A percentile compares a stretch with the other conserved stretches of the same genome.
phyloP scores from a whole-genome alignment of 1,284 basidiomycete genomes.

The Salmacisia buchloeana region DNA sequence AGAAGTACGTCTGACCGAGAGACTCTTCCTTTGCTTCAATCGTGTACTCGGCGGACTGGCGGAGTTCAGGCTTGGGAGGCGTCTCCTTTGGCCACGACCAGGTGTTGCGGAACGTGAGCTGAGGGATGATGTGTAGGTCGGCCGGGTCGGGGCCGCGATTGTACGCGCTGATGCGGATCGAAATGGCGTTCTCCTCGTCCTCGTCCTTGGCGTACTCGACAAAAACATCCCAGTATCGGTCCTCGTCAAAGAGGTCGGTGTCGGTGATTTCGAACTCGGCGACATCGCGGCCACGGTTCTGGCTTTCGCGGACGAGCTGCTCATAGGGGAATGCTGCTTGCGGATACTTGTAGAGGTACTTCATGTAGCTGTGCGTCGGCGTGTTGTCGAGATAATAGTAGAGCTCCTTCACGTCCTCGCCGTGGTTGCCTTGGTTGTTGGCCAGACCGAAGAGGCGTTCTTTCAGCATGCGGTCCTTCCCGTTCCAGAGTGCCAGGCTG shows the following conservation, averaged over 20 bases:
- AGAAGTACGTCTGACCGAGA: constrained; percentile 61
- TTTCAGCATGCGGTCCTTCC: constrained; percentile 86
- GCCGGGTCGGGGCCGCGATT: constrained; percentile 93
- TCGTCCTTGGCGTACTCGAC: constrained; percentile 91
- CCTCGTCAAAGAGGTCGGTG: constrained; percentile 82
- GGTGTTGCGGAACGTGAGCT: constrained; percentile 93
- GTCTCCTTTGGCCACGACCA: constrained; percentile 90
- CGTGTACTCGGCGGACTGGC: constrained; percentile 55
- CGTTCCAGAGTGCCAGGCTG: constrained; percentile 89
- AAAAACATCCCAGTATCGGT: constrained; percentile 88
- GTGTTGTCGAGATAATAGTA: constrained; percentile 98
- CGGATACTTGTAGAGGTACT: constrained; percentile 96
- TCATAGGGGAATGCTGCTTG: constrained; percentile 89
- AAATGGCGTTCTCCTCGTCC: constrained; percentile 78
- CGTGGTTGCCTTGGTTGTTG: constrained; percentile 89
- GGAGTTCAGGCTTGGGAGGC: constrained; percentile 67
- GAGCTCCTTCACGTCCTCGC: constrained; percentile 96
- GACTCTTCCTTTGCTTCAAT: constrained; percentile 65
- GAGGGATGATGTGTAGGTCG: constrained; percentile 89
- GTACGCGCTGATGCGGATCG: constrained; percentile 89
- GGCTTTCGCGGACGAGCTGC: constrained; percentile 78
- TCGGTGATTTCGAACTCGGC: constrained; percentile 89
- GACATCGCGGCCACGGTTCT: constrained; percentile 74
- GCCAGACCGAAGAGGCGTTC: constrained; percentile 91
- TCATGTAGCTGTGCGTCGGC: constrained; percentile 99